phyloP scores from a whole-genome alignment of 1,139 yeast genomes.

The Sugiyamaella xylanicola region DNA sequence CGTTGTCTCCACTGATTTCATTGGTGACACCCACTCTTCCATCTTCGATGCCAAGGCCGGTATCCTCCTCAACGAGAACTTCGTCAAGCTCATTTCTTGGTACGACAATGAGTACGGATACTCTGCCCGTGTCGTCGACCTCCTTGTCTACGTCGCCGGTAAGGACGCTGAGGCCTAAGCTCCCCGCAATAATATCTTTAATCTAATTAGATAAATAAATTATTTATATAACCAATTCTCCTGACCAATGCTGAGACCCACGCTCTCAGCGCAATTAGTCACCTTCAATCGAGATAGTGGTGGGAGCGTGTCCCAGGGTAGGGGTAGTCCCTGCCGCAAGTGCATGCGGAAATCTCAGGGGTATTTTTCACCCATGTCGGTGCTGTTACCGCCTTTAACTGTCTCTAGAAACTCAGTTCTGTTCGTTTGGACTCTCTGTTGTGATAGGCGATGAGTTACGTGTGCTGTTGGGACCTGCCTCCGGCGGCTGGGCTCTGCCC shows the following conservation, averaged over 20 bases:
- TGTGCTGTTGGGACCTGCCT: not conserved
- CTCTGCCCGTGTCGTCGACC: slow-evolving; percentile 90
- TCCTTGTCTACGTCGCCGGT: slow-evolving; percentile 69
- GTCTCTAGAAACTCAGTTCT: too few species aligned
- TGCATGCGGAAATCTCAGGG: not conserved
- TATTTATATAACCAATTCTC: slow-evolving; percentile 1
- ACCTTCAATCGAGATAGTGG: not conserved
- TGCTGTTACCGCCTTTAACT: not conserved
- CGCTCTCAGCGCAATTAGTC: not conserved
- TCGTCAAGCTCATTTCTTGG: slow-evolving; percentile 86
- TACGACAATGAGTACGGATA: slow-evolving; percentile 91
- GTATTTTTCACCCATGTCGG: not conserved
- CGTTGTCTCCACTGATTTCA: slow-evolving; percentile 83
- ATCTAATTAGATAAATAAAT: slow-evolving; percentile 6
- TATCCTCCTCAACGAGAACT: slow-evolving; percentile 77
- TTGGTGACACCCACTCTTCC: slow-evolving; percentile 75
- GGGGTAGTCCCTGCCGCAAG: not conserved
- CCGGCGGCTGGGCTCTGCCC: slow-evolving; percentile 6
- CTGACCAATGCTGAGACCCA: not conserved
- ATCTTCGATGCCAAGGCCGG: slow-evolving; percentile 86
- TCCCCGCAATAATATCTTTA: not conserved
- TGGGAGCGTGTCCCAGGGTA: not conserved
- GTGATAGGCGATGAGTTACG: too few species aligned
- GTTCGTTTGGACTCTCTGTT: too few species aligned
- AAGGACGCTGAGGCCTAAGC: slow-evolving; percentile 39